phyloP scores from a whole-genome alignment of 306 rosid species.

The Citrullus colocynthis region DNA sequence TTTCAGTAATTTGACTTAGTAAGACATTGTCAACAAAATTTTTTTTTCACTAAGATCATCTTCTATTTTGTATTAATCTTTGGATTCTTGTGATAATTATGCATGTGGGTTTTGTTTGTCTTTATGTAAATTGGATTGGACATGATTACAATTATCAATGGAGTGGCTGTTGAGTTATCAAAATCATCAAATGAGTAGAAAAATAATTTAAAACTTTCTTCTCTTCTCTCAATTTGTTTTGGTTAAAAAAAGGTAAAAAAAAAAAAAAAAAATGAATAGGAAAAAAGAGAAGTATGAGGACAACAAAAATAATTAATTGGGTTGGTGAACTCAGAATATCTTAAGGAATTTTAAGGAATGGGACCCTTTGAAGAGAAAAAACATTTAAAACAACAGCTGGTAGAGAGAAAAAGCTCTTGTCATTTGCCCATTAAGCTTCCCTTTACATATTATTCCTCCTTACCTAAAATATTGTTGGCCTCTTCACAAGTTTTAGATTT shows the following conservation, averaged over 20 bases:
- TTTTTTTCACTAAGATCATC: background rate
- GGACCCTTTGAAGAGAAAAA: background rate
- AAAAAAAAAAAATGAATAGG: background rate
- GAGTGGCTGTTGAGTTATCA: constrained; percentile 6
- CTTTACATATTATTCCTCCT: background rate
- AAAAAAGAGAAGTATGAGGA: background rate
- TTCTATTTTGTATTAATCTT: background rate
- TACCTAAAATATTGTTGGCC: background rate
- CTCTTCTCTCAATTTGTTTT: background rate
- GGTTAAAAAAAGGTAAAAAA: background rate
- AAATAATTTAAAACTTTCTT: background rate
- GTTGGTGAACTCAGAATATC: constrained; percentile 7
- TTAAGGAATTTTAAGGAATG: background rate
- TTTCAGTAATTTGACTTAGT: background rate
- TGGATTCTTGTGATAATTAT: background rate
- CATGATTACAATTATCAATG: background rate
- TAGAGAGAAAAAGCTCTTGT: background rate
- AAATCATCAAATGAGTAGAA: background rate
- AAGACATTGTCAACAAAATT: background rate
- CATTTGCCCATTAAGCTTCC: background rate
- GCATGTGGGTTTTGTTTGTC: background rate
- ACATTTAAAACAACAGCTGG: constrained; percentile 6
- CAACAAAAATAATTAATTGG: constrained; percentile 1
- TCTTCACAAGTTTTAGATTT: background rate
- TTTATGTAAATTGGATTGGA: background rate